Evolutionary conservation across 2,329 filamentous ascomycete species (phyloP).

Genomic region (Intubia oerlemansii): DNA sequence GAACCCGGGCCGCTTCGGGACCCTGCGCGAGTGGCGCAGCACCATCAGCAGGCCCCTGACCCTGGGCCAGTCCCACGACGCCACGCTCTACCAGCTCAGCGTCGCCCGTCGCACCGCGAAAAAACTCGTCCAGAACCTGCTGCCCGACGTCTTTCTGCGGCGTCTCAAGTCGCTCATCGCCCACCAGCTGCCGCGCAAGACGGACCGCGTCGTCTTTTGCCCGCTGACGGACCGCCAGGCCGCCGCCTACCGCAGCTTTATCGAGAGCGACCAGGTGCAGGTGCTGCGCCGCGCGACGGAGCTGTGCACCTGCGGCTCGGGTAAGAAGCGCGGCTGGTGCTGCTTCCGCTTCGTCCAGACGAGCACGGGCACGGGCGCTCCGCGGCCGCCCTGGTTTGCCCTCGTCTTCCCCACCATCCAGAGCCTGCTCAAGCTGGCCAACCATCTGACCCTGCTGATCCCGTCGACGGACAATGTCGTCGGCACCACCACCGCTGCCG

Average conservation of each 20-base stretch:
- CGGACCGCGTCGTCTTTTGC: conserved; percentile 85
- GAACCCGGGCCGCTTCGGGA: conserved; percentile 53
- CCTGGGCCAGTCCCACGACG: conserved; percentile 80
- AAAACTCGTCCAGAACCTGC: conserved; percentile 65
- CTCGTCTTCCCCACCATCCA: conserved; percentile 73
- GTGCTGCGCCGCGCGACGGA: conserved; percentile 48
- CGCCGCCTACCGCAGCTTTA: conserved; percentile 62
- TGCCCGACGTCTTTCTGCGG: conserved; percentile 77
- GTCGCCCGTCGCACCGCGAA: conserved; percentile 62
- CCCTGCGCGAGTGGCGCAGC: conserved; percentile 52
- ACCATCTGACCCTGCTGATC: conserved; percentile 77
- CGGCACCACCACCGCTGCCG: too few relatives aligned
- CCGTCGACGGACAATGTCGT: conserved; percentile 46
- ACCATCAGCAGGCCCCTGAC: conserved; percentile 63
- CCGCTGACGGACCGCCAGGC: conserved; percentile 66
- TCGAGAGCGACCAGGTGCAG: conserved; percentile 49
- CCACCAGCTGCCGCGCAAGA: conserved; percentile 84
- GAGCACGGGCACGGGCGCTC: conserved; percentile 18
- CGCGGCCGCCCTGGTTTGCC: conserved; percentile 37
- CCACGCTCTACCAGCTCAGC: conserved; percentile 63
- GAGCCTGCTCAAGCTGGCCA: conserved; percentile 69
- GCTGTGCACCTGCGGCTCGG: conserved; percentile 46
- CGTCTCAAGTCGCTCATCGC: conserved; percentile 87
- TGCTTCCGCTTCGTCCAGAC: conserved; percentile 33
- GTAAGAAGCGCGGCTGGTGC: conserved; percentile 61